phyloP scores from a whole-genome alignment of 352 stramenopile species.

The Pythium guiyangense region DNA sequence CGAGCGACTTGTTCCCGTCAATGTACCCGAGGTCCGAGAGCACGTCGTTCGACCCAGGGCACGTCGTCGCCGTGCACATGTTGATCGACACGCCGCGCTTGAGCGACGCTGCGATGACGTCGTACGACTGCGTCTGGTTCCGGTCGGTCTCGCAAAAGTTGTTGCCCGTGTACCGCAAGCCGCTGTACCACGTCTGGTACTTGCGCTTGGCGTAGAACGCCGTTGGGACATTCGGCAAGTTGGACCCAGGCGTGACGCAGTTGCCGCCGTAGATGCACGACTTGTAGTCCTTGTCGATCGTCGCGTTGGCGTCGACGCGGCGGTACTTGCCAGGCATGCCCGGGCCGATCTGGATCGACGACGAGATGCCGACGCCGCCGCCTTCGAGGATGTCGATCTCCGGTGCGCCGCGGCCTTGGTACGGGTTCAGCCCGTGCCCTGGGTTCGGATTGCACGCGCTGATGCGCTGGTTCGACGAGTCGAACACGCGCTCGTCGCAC shows the following conservation, averaged over 20 bases:
- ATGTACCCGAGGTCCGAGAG: conserved; percentile 50
- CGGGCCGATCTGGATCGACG: conserved; percentile 70
- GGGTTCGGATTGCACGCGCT: conserved; percentile 89
- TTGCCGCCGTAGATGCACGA: conserved; percentile 37
- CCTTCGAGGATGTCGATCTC: conserved; percentile 96
- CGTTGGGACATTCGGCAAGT: conserved; percentile 50
- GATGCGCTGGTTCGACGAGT: conserved; percentile 63
- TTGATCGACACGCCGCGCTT: conserved; percentile 46
- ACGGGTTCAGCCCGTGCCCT: conserved; percentile 89
- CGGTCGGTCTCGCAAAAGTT: conserved; percentile 31
- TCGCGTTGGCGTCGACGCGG: conserved; percentile 26
- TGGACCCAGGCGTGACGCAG: conserved; percentile 45
- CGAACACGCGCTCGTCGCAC: conserved; percentile 87
- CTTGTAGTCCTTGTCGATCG: conserved; percentile 17
- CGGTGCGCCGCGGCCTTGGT: conserved; percentile 86
- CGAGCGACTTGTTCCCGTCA: conserved; percentile 29
- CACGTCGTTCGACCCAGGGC: conserved; percentile 46
- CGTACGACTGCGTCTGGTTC: conserved; percentile 36
- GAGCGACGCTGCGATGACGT: conserved; percentile 36
- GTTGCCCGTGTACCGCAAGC: conserved; percentile 55
- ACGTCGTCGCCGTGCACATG: conserved; percentile 34
- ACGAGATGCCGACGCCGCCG: conserved; percentile 57
- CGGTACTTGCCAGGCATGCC: conserved; percentile 53
- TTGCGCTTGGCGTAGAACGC: conserved; percentile 29
- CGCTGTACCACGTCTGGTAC: conserved; percentile 51